Conservation (phyloP, 306 rosid genomes). For the Purshia tridentata region DNA sequence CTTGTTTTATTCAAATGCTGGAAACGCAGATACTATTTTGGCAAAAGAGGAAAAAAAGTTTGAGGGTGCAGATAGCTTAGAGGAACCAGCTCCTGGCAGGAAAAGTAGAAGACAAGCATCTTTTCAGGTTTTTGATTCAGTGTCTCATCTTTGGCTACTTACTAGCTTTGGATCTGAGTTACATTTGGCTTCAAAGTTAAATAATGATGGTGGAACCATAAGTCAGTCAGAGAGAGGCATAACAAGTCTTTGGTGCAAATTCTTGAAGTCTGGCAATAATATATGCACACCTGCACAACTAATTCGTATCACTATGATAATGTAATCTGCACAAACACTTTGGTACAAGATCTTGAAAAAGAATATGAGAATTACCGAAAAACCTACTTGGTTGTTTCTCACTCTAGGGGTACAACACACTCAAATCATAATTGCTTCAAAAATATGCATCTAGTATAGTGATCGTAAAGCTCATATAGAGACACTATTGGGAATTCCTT, state of each 20-base stretch:
- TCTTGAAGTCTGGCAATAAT: neutral
- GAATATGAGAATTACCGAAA: neutral
- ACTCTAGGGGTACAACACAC: neutral
- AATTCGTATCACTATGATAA: neutral
- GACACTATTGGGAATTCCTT: slow-evolving; percentile 89
- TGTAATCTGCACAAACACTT: neutral
- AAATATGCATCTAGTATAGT: neutral
- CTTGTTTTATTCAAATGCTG: neutral
- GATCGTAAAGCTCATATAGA: slow-evolving; percentile 48
- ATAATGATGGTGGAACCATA: no score
- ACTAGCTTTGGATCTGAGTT: neutral
- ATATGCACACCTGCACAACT: neutral
- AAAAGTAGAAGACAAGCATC: neutral
- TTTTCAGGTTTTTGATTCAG: neutral
- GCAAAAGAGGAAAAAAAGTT: neutral
- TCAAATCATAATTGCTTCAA: neutral
- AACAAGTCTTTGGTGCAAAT: neutral
- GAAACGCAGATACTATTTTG: neutral
- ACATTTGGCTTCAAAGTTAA: neutral
- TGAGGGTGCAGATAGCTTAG: neutral
- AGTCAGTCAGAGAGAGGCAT: neutral
- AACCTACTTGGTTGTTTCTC: neutral
- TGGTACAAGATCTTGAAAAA: neutral
- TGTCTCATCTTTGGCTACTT: neutral
- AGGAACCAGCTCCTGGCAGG: neutral